Evolutionary conservation across 2,329 filamentous ascomycete genomes (phyloP), one percentile per base, ranked within the genome.

Genomic region (Venturiaceae sp.): DNA sequence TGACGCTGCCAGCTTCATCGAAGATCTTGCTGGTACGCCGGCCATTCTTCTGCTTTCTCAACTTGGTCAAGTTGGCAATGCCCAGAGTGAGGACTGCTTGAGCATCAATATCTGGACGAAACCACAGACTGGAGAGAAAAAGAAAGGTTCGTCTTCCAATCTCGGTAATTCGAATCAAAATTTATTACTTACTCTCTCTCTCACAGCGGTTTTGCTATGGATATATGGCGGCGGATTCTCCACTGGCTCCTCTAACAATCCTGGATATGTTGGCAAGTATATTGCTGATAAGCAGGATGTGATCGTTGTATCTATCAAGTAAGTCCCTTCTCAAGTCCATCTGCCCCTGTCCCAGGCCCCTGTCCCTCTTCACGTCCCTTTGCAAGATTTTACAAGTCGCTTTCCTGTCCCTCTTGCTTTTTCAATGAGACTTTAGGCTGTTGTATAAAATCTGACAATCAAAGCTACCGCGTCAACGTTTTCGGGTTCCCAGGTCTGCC

Each of bases 271-370:
- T 41, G 66, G 67, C 3, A 64, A 66, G 57, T 66, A 65, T 55
- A 61, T 69, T 21, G 60, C 66, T n/a, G 63, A 65, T 59, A 58
- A 63, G 6, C 61, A 68, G 53, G 66, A 69, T 57, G 66, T 68
- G 5, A 64, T 69, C 5, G 66, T 68, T 7, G 66, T 69, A 19
- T 68, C 64, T 2, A 39, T 61, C 21, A 69, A 68, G n/a, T n/a
- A n/a, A n/a, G n/a, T n/a, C n/a, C n/a, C n/a, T n/a, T n/a, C n/a
- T n/a, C n/a, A n/a, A n/a, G 52, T 60, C 37, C 37, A 23, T 14
- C n/a, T 21, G 9, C 23, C 32, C 9, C 36, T 11, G 19, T 34
- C 23, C 13, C 13, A 11, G 11, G 11, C 23, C 23, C 11, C 46
- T 50, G 11, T 11, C 46, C 21, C 13, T 23, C 13, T 11, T 21